Base-by-base conservation (phyloP, 441 rosid genomes). In the California macrophylla region DNA sequence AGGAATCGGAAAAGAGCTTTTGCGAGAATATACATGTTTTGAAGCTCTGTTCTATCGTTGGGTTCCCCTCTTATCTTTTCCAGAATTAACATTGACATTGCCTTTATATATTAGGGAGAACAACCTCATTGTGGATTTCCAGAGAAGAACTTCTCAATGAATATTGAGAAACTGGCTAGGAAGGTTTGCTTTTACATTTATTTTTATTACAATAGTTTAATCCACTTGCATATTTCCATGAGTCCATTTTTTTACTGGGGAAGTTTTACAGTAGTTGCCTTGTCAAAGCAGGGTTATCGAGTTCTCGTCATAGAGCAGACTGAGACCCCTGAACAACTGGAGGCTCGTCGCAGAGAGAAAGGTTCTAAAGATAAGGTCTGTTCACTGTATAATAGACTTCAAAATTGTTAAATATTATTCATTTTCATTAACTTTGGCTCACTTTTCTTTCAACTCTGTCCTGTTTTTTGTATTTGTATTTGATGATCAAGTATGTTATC, bases 71-170 rank as follows among this genome's bases (percentile, higher is more conserved):
- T 12, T 3, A 61, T 21, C 25, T 66, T 66, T 70, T 75, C 67
- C 63, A 28, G 66, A 65, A 29, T 64, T 26, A 69, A n/a, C 74
- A 70, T 38, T 61, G 75, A 80, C 68, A 64, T 26, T 67, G 42
- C 47, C 30, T 47, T 71, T 62, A 66, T 62, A 80, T 66, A 66
- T n/a, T 58, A 95, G 99, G 99, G 99, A 69, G 99, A 89, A 61
- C 99, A 95, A 79, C 99, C 99, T 65, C 99, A 95, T 74, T 95
- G 99, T 87, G 99, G 99, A 70, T 95, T 95, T 85, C 99, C 99
- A 3, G 99, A 95, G 86, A 90, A 73, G 77, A 95, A 92, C 82
- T 95, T 90, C 78, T 84, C 95, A 32, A 77, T 89, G 85, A 88
- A 95, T 78, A 81, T 85, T 29, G 97, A 92, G 85, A 95, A 92